Conservation (phyloP, 495 filamentous ascomycete species). For the Aspergillus steynii region DNA sequence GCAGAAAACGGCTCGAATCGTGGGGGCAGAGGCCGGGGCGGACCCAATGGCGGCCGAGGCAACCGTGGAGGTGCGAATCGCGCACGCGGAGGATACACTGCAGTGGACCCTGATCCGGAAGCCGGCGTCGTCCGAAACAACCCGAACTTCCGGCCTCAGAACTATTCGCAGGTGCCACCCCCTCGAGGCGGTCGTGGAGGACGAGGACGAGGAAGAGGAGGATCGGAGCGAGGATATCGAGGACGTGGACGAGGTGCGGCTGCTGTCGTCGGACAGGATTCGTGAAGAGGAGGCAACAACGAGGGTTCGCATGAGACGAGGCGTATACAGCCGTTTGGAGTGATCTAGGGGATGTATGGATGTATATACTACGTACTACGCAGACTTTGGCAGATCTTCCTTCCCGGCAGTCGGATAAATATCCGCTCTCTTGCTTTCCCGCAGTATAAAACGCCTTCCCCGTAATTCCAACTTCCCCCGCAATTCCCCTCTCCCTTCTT, state of each 20-base stretch:
- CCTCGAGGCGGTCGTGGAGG: conserved; percentile 62
- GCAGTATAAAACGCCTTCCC: background rate
- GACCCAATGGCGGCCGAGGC: conserved; percentile 28
- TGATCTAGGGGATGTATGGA: too few species aligned
- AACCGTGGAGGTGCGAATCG: conserved; percentile 31
- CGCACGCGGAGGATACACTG: conserved; percentile 50
- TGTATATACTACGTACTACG: too few species aligned
- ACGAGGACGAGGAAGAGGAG: conserved; percentile 44
- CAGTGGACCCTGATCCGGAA: conserved; percentile 54
- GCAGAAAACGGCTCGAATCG: conserved; percentile 24
- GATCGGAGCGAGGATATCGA: conserved; percentile 14
- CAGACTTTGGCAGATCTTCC: background rate
- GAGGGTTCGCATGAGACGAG: too few species aligned
- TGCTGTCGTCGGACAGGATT: conserved; percentile 1
- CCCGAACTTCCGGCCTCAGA: conserved; percentile 56
- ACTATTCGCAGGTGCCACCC: conserved; percentile 76
- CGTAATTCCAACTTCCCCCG: background rate
- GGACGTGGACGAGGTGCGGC: conserved; percentile 22
- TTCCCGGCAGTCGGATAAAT: conserved; percentile 9
- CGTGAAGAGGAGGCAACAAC: background rate
- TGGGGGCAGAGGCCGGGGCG: conserved; percentile 29
- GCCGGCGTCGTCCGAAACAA: conserved; percentile 53
- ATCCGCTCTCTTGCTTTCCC: conserved; percentile 1
- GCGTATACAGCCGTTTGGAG: too few species aligned
- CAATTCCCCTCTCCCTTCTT: background rate